Conservation (phyloP, 2,329 filamentous ascomycete genomes). For the Didymosphaeria variabile region DNA sequence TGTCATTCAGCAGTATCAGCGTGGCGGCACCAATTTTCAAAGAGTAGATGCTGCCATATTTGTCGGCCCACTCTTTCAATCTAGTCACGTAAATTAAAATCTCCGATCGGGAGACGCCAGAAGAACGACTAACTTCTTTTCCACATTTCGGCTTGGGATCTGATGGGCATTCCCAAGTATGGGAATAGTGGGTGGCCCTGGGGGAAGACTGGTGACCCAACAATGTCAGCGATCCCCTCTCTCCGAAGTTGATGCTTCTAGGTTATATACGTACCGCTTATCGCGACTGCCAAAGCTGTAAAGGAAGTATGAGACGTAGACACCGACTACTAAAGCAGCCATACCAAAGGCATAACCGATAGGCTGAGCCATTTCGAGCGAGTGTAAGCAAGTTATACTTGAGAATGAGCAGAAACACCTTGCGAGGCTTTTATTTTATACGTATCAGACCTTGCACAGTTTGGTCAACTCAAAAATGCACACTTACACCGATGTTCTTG, state of each 20-base stretch:
- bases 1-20: conserved; percentile 29
- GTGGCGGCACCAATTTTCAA: conserved; percentile 31
- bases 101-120: not conserved
- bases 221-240: not conserved
- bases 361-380: not conserved
- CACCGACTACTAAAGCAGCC: not conserved
- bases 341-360: not conserved
- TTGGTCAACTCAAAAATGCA: not conserved
- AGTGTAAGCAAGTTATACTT: not conserved
- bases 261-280: conserved; percentile 1
- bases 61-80: conserved; percentile 28
- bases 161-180: conserved; percentile 40
- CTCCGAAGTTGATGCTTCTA: not conserved
- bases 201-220: conserved; percentile 26
- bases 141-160: conserved; percentile 24
- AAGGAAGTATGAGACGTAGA: not conserved
- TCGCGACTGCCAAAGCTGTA: conserved; percentile 6
- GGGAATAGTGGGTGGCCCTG: conserved; percentile 35
- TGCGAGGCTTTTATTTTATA: not conserved
- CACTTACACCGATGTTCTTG: not conserved
- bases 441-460: not conserved
- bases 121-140: conserved; percentile 28
- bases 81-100: conserved; percentile 13
- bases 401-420: not conserved
- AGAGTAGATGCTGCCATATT: conserved; percentile 29